Base-by-base conservation (phyloP, 2,329 filamentous ascomycete genomes). In the Penicillium occitanis region DNA sequence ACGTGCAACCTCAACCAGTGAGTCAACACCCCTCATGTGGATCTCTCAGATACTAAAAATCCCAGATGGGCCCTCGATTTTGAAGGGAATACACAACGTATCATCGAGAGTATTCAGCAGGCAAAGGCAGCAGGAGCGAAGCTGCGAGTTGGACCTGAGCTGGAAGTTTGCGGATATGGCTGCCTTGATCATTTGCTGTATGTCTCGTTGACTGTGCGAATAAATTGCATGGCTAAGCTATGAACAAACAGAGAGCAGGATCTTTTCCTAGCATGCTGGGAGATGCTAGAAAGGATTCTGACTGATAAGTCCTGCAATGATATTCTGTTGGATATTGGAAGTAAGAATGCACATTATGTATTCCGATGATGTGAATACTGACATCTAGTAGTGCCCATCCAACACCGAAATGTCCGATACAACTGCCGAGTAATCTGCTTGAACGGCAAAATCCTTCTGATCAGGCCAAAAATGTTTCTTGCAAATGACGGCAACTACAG, bases 401-500 rank as follows among this genome's bases (percentile, higher is more conserved):
- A 81, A 55, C 87, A 90, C 73, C 78, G 84, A 42, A 86, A 87
- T 72, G 80, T 85, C 61, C 81, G 84, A 25, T 69, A 68, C 53
- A 68, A 67, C 28, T 63, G 85, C 69, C 80, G 89, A 4, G 80
- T 89, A n/a, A 83, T 90, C 66, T 80, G 80, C 66, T 80, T 87
- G 42, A 84, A 92, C 70, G 84, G 86, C 63, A 86, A 88, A 77
- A 87, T 93, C 22, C 78, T 92, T 11, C 81, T 89, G 66, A 89
- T 93, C 67, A 67, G 71, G 19, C 89, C 90, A 0, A 92, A 92
- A 76, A 79, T 90, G 63, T 87, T 81, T 69, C 82, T 92, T 7
- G 89, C 89, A 42, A 88, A 89, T 64, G 88, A 91, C 75, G 89
- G 89, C 3, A 89, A 86, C 69, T 86, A 84, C 73, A 74, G 82